These are phyloP conservation scores for Paracorniculantispora psalliotae DNA, from an alignment of 2,329 filamentous ascomycete genomes.

Conservation along the genomic window DNA sequence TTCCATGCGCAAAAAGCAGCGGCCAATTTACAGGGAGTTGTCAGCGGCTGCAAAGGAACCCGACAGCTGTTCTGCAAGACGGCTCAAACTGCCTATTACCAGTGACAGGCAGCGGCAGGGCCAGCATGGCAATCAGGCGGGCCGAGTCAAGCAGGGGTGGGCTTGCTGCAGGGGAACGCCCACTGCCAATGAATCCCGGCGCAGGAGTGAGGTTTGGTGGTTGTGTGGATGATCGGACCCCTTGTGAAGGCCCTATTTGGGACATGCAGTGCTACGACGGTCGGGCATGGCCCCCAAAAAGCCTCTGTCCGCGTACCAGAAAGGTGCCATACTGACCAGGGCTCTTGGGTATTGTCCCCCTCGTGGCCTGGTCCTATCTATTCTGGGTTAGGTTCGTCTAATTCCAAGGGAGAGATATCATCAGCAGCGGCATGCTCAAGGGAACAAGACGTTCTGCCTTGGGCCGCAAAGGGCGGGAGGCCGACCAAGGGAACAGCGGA, in stretches of 20 bases:
- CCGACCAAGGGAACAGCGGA: not conserved
- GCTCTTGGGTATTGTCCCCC: too few species aligned
- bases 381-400: too few species aligned
- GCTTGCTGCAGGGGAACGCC: slow-evolving; percentile 1
- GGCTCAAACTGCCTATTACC: not conserved
- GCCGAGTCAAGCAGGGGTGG: not conserved
- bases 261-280: not conserved
- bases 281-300: not conserved
- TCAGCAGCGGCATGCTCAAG: too few species aligned
- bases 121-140: too few species aligned
- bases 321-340: too few species aligned
- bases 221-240: slow-evolving; percentile 3
- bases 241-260: not conserved
- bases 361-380: too few species aligned
- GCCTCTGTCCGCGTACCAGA: too few species aligned
- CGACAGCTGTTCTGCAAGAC: not conserved
- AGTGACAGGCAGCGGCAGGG: not conserved
- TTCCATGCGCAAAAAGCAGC: not conserved
- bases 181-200: not conserved
- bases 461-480: not conserved
- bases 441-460: too few species aligned
- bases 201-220: slow-evolving; percentile 3
- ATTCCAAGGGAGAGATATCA: too few species aligned
- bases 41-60: not conserved
- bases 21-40: not conserved